A percentile compares a stretch with the other conserved stretches of the same genome.
phyloP scores from a whole-genome alignment of 2,329 filamentous ascomycete species.

The Fusarium hainanense region DNA sequence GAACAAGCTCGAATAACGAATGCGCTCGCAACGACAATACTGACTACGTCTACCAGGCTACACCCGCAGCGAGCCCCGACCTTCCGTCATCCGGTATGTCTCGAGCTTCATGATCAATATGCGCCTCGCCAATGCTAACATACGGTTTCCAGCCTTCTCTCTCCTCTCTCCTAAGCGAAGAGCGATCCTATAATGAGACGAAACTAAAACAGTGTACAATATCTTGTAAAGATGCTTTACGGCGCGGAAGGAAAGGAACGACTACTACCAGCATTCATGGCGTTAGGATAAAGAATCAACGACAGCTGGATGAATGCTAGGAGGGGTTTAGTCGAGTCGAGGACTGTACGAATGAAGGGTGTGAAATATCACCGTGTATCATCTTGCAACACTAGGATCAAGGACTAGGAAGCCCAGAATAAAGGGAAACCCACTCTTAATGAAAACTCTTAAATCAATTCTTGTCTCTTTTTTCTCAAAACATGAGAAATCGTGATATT shows the following conservation, averaged over 20 bases:
- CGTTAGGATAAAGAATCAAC: slow-evolving; percentile 41
- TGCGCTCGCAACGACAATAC: slow-evolving; percentile 30
- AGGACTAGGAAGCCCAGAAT: slow-evolving; percentile 25
- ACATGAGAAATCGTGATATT: background rate
- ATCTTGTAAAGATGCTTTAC: slow-evolving; percentile 27
- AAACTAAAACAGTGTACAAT: slow-evolving; percentile 43
- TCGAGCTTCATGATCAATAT: background rate
- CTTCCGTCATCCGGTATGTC: slow-evolving; percentile 71
- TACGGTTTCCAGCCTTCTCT: slow-evolving; percentile 64
- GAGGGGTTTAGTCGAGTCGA: slow-evolving; percentile 28
- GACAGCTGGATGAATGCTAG: slow-evolving; percentile 31
- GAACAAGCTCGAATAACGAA: slow-evolving; percentile 42
- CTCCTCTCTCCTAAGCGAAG: slow-evolving; percentile 67
- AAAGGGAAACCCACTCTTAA: slow-evolving; percentile 41
- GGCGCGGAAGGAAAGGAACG: slow-evolving; percentile 2
- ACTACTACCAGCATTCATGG: slow-evolving; percentile 42
- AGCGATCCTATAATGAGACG: slow-evolving; percentile 15
- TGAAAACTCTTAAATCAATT: slow-evolving; percentile 14
- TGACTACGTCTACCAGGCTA: slow-evolving; percentile 71
- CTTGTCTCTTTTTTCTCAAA: background rate
- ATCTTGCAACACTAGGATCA: slow-evolving; percentile 31
- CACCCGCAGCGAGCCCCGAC: slow-evolving; percentile 91
- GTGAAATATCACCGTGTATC: slow-evolving; percentile 40
- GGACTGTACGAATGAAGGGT: slow-evolving; percentile 34
- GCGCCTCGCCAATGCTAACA: slow-evolving; percentile 33